These are phyloP conservation scores for Ogataea parapolymorpha DNA, from an alignment of 805 yeast species.

Conservation along the genomic window DNA sequence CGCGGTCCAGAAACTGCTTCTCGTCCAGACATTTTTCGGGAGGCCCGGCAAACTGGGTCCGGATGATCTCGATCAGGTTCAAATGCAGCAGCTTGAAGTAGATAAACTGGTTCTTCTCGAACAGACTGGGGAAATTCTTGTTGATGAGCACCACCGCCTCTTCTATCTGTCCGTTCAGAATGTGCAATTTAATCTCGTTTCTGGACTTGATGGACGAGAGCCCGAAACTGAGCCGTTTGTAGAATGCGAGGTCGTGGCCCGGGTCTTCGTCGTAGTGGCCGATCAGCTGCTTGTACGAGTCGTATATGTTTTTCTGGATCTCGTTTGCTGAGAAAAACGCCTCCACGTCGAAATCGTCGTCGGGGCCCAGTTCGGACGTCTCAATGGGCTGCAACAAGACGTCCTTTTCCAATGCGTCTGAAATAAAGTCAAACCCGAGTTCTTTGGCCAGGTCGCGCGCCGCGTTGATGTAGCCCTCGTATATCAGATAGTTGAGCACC, in stretches of 20 bases:
- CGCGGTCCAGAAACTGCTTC: conserved; percentile 47
- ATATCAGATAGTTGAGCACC: conserved; percentile 69
- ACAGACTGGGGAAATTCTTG: conserved; percentile 57
- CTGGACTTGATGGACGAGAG: conserved; percentile 51
- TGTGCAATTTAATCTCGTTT: conserved; percentile 47
- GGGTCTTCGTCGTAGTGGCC: conserved; percentile 1
- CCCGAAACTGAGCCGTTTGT: conserved; percentile 33
- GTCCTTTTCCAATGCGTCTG: conserved; percentile 1
- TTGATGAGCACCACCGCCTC: conserved; percentile 56
- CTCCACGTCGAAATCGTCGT: conserved; percentile 1
- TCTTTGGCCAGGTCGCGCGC: conserved; percentile 62
- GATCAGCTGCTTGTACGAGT: conserved; percentile 11
- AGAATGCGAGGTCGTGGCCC: conserved; percentile 15
- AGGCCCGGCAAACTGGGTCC: conserved; percentile 41
- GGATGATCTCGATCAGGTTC: conserved; percentile 76
- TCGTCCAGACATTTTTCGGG: conserved; percentile 32
- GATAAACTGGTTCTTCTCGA: conserved; percentile 59
- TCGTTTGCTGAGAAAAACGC: conserved; percentile 10
- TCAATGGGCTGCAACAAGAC: not conserved
- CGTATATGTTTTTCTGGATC: conserved; percentile 15
- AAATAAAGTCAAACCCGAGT: conserved; percentile 34
- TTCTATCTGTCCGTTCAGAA: conserved; percentile 59
- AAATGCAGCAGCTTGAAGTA: conserved; percentile 72
- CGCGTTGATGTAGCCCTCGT: conserved; percentile 73
- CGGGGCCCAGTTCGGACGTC: conserved; percentile 25